phyloP scores from a whole-genome alignment of 495 filamentous ascomycete species.

The Glarea lozoyensis region DNA sequence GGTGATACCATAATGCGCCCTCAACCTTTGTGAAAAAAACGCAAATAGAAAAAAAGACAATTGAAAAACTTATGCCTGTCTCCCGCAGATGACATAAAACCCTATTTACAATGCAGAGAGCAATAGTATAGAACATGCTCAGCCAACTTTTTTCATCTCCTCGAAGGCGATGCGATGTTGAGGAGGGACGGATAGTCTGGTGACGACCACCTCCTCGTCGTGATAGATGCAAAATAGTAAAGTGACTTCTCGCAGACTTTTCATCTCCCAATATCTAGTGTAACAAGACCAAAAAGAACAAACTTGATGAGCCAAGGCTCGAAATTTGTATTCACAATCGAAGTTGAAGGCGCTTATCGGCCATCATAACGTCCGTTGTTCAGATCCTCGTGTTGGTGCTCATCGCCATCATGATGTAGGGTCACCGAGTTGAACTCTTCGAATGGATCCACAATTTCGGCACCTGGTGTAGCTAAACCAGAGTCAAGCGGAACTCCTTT shows the following conservation, averaged over 20 bases:
- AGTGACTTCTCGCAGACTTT: not conserved
- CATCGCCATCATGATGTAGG: slow-evolving; percentile 91
- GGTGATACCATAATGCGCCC: too few species aligned
- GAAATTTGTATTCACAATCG: too few species aligned
- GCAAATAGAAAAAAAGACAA: too few species aligned
- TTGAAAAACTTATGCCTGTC: too few species aligned
- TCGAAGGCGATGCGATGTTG: not conserved
- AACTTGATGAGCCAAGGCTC: too few species aligned
- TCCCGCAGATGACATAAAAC: not conserved
- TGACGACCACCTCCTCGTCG: too few species aligned
- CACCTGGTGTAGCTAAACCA: slow-evolving; percentile 75
- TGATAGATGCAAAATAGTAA: too few species aligned
- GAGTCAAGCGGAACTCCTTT: slow-evolving; percentile 81
- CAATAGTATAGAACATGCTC: not conserved
- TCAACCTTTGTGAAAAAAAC: too few species aligned
- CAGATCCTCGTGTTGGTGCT: slow-evolving; percentile 24
- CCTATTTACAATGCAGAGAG: not conserved
- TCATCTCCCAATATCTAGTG: not conserved
- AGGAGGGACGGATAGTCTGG: not conserved
- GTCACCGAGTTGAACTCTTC: slow-evolving; percentile 99
- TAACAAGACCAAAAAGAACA: not conserved
- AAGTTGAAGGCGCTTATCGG: not conserved
- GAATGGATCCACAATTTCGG: slow-evolving; percentile 84
- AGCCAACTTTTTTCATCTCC: not conserved
- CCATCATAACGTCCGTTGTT: slow-evolving; percentile 23